Conservation (phyloP, 2,329 filamentous ascomycete species). For the Clonostachys rosea region DNA sequence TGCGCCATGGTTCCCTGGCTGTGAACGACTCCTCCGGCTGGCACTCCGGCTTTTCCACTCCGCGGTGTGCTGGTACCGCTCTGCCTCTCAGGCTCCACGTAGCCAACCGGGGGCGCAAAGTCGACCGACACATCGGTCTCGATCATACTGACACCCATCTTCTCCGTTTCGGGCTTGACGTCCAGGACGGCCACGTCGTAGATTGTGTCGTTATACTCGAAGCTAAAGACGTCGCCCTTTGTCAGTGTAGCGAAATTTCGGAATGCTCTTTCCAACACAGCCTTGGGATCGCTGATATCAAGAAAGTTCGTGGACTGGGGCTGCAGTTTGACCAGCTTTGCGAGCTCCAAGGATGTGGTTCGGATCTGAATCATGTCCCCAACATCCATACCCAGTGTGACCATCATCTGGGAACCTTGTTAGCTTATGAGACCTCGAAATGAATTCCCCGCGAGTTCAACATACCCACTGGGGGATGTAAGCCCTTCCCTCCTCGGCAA, state of each 20-base stretch:
- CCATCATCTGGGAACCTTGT: conserved; percentile 70
- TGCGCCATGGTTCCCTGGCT: conserved; percentile 92
- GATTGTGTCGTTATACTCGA: conserved; percentile 90
- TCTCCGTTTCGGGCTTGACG: conserved; percentile 78
- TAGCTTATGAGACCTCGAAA: neutral
- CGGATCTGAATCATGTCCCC: conserved; percentile 94
- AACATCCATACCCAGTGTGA: conserved; percentile 81
- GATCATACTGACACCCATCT: conserved; percentile 87
- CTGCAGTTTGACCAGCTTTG: conserved; percentile 92
- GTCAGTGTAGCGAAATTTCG: conserved; percentile 93
- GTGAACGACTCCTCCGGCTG: conserved; percentile 71
- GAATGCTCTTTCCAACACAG: conserved; percentile 94
- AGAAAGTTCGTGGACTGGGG: conserved; percentile 91
- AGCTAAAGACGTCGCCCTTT: conserved; percentile 91
- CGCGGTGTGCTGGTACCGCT: conserved; percentile 87
- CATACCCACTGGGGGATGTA: conserved; percentile 93
- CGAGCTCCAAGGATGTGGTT: conserved; percentile 86
- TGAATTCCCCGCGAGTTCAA: conserved; percentile 1
- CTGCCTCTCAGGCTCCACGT: conserved; percentile 75
- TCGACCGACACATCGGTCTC: conserved; percentile 97
- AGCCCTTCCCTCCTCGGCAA: conserved; percentile 92
- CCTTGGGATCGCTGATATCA: conserved; percentile 95
- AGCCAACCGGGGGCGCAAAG: conserved; percentile 90
- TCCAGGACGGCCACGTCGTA: conserved; percentile 93
- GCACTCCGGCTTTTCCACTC: conserved; percentile 62